These are phyloP conservation scores for Buddleja alternifolia DNA, from an alignment of 257 asterid species.

Conservation along the genomic window DNA sequence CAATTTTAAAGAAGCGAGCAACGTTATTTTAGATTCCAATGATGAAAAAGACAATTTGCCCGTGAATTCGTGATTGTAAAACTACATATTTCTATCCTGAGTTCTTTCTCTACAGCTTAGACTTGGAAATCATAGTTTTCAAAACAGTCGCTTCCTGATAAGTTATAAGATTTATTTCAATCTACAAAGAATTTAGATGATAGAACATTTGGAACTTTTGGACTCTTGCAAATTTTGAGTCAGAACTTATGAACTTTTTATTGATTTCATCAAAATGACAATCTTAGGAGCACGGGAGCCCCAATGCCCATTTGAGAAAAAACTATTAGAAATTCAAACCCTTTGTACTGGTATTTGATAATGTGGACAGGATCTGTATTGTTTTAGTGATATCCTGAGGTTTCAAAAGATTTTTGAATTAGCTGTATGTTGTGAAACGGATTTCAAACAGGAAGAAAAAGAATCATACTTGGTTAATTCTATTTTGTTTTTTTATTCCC, in stretches of 20 bases:
- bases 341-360: background rate
- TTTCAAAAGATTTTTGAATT: conserved; percentile 15
- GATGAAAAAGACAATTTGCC: conserved; percentile 7
- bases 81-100: background rate
- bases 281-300: background rate
- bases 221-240: background rate
- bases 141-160: background rate
- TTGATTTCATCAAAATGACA: background rate
- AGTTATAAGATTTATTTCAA: background rate
- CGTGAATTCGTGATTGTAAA: conserved; percentile 14
- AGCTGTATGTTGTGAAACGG: too few relatives aligned
- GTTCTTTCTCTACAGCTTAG: background rate
- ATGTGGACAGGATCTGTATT: conserved; percentile 10
- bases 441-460: too few relatives aligned
- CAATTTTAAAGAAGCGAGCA: background rate
- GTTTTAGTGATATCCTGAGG: background rate
- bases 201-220: conserved; percentile 1
- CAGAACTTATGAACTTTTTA: conserved; percentile 4
- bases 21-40: background rate
- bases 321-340: background rate
- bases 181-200: background rate
- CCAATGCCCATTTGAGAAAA: conserved; percentile 7
- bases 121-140: background rate
- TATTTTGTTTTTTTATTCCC: too few relatives aligned
- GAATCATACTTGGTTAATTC: too few relatives aligned